Evolutionary conservation across 192 early-diverging fungal species (phyloP), one percentile per base, ranked within the genome.

Genomic region (Chytriomyces hyalinus): DNA sequence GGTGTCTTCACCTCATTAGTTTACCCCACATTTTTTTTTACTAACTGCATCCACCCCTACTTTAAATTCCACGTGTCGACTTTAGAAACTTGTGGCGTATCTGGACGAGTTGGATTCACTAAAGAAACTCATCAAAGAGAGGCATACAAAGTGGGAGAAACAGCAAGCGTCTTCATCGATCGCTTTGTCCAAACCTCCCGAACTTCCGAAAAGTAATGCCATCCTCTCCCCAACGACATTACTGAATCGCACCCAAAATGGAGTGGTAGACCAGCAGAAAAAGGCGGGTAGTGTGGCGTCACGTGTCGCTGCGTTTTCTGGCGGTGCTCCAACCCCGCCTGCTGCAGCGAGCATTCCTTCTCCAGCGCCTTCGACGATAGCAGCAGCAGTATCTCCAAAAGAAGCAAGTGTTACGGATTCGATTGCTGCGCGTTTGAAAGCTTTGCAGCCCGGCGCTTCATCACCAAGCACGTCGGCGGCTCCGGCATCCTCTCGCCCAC

Each of bases 51-150:
- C 17, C 20, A 17, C 20, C 36, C 36, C 36, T 36, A 36, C 36
- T 36, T 9, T 26, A 50, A 45, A 49, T 62, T 24, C 15, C 10
- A 36, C 17, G 13, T 50, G 47, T 17, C 8, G 57, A 72, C 36
- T 53, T 36, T 60, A 75, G 80, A 76, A 76, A 70, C 45, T 77
- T 11, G 22, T 11, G 9, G 43, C 11, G 17, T 75, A 67, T 48
- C 22, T 84, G 28, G 43, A 73, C 4, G 65, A 67, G 17, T 26
- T 86, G 15, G 81, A 82, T 61, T 36, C 53, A 24, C 65, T 86
- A 11, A 82, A 84, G 59, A 61, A 24, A 48, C 26, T 43, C 22
- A 43, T 84, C 26, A 69, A 81, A 50, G 50, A 61, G 1, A 49
- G 49, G 20, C 65, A 81, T 51, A 53, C 67, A n/a, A 62, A 76